Conservation (phyloP, 257 asterid genomes). For the Anisodus acutangulus region DNA sequence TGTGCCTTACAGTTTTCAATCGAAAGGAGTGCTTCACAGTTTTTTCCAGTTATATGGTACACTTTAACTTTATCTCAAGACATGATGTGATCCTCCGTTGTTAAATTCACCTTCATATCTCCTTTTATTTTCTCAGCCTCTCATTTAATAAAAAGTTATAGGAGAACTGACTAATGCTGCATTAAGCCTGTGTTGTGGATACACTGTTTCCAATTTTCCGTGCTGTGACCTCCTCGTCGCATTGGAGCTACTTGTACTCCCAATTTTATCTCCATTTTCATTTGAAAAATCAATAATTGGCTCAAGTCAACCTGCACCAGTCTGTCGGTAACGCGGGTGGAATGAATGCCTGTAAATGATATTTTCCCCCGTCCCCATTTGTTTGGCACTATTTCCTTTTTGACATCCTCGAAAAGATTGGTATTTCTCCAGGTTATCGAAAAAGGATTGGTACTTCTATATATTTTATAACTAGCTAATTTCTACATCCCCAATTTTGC, state of each 20-base stretch:
- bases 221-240: not conserved
- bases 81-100: not conserved
- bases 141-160: not conserved
- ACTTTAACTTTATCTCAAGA: not conserved
- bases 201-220: conserved; percentile 5
- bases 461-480: not conserved
- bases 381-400: not conserved
- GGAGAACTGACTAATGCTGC: conserved; percentile 16
- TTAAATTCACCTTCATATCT: conserved; percentile 13
- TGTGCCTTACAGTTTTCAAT: not conserved
- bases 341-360: conserved; percentile 5
- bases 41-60: conserved; percentile 6
- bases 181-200: not conserved
- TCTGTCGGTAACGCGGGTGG: not conserved
- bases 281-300: not conserved
- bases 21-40: not conserved
- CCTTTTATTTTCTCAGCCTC: not conserved
- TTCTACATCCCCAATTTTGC: not conserved
- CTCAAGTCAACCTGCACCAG: not conserved
- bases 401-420: not conserved
- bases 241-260: conserved; percentile 3
- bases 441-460: not conserved
- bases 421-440: not conserved
- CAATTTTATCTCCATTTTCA: conserved; percentile 7
- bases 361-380: not conserved